phyloP scores from a whole-genome alignment of 805 yeast species.

The Metschnikowia orientalis region DNA sequence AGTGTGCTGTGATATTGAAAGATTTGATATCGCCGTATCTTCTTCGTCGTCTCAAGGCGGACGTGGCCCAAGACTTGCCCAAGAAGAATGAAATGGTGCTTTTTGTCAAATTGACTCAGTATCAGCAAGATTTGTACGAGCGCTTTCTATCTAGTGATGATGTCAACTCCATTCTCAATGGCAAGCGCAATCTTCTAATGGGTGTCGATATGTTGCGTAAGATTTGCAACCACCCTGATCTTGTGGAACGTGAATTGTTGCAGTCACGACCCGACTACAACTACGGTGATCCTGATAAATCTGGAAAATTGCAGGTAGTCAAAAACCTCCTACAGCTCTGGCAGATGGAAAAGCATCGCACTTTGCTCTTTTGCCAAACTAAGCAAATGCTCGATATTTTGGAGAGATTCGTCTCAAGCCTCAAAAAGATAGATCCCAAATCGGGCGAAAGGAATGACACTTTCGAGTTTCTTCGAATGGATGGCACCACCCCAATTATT shows the following conservation, averaged over 20 bases:
- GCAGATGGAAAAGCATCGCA: constrained; percentile 72
- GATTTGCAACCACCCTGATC: constrained; percentile 94
- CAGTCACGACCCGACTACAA: constrained; percentile 29
- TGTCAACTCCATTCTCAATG: constrained; percentile 61
- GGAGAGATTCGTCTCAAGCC: constrained; percentile 54
- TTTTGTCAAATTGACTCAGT: constrained; percentile 78
- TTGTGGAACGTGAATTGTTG: constrained; percentile 47
- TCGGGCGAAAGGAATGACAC: not conserved
- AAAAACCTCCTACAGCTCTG: constrained; percentile 70
- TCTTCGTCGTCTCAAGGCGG: constrained; percentile 80
- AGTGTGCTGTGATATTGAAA: constrained; percentile 87
- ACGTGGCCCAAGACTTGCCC: constrained; percentile 93
- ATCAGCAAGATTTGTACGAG: constrained; percentile 70
- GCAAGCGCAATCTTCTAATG: constrained; percentile 74
- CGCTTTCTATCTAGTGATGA: constrained; percentile 76
- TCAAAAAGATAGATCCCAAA: constrained; percentile 15
- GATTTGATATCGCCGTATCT: constrained; percentile 89
- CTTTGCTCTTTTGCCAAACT: constrained; percentile 86
- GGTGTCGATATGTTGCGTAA: constrained; percentile 90
- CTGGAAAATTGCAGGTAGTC: constrained; percentile 91
- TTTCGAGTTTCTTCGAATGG: constrained; percentile 76
- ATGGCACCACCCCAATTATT: constrained; percentile 83
- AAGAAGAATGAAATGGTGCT: constrained; percentile 90
- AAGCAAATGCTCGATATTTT: constrained; percentile 89
- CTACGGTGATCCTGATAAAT: constrained; percentile 56